These are phyloP conservation scores for Prosopis cineraria DNA, from an alignment of 306 rosid genomes.

Conservation along the genomic window DNA sequence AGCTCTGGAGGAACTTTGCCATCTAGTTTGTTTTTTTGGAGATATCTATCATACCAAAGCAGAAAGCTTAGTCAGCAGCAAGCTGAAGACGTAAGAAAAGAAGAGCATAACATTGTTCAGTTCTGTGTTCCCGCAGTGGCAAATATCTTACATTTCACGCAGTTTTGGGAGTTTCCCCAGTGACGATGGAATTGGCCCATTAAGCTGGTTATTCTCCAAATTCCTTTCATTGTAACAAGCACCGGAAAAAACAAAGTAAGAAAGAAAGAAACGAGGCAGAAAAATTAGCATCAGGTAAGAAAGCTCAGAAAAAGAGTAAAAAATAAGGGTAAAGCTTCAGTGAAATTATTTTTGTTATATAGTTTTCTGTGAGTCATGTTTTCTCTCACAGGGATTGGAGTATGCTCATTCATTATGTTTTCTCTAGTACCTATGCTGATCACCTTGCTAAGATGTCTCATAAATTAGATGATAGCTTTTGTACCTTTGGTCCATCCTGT, in stretches of 20 bases:
- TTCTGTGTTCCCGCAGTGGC: not conserved
- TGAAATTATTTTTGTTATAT: not conserved
- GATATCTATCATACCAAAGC: constrained; percentile 41
- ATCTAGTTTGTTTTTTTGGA: constrained; percentile 44
- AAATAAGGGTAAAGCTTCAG: too few relatives aligned
- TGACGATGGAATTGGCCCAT: constrained; percentile 68
- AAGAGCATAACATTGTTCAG: not conserved
- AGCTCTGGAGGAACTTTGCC: constrained; percentile 30
- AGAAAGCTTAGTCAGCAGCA: not conserved
- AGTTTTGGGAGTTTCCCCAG: constrained; percentile 52
- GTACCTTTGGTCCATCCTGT: too few relatives aligned
- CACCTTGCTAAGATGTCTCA: too few relatives aligned
- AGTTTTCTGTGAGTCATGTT: not conserved
- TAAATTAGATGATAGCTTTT: too few relatives aligned
- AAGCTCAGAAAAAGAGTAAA: constrained; percentile 8
- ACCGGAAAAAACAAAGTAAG: not conserved
- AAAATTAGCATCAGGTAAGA: constrained; percentile 19
- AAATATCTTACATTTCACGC: constrained; percentile 65
- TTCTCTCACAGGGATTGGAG: too few relatives aligned
- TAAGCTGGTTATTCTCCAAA: constrained; percentile 77
- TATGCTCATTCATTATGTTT: too few relatives aligned
- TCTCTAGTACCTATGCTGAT: too few relatives aligned
- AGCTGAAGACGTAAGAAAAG: not conserved
- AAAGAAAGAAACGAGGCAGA: not conserved
- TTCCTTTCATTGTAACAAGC: constrained; percentile 51